phyloP scores from a whole-genome alignment of 2,329 filamentous ascomycete species.

The Alternaria consortialis region DNA sequence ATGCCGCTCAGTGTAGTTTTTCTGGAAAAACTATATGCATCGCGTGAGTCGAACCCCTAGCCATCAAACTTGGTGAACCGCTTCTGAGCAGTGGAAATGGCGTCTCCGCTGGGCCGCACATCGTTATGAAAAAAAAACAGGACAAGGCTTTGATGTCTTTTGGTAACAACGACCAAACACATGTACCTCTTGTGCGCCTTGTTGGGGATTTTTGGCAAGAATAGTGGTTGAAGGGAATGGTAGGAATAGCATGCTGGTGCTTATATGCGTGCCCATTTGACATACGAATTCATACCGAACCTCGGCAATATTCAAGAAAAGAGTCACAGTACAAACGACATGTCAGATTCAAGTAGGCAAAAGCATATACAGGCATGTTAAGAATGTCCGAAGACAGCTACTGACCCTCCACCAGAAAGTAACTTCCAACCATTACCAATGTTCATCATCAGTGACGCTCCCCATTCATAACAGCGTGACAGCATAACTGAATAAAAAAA shows the following conservation, averaged over 20 bases:
- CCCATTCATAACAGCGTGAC: constrained; percentile 3
- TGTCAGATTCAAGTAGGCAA: not conserved
- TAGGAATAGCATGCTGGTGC: not conserved
- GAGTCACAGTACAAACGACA: not conserved
- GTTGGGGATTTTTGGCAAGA: too few species aligned
- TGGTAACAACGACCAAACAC: too few species aligned
- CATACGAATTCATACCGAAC: not conserved
- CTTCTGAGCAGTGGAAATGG: too few species aligned
- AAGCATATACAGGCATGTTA: constrained; percentile 15
- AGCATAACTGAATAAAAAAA: not conserved
- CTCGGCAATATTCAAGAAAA: not conserved
- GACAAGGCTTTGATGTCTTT: too few species aligned
- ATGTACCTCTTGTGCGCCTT: too few species aligned
- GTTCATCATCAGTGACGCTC: not conserved
- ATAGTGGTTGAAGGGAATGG: too few species aligned
- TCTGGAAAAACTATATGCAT: too few species aligned
- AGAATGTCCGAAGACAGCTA: constrained; percentile 8
- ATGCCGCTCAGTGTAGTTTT: too few species aligned
- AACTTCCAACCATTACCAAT: constrained; percentile 22
- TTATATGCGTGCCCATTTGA: not conserved
- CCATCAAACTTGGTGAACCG: too few species aligned
- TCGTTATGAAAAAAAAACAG: too few species aligned
- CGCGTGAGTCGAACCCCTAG: too few species aligned
- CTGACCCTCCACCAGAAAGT: not conserved
- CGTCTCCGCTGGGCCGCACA: too few species aligned